A percentile compares a stretch with the other conserved stretches of the same genome.
phyloP scores from a whole-genome alignment of 371 early-diverging fungal species.

The Rhizomucor pusillus region DNA sequence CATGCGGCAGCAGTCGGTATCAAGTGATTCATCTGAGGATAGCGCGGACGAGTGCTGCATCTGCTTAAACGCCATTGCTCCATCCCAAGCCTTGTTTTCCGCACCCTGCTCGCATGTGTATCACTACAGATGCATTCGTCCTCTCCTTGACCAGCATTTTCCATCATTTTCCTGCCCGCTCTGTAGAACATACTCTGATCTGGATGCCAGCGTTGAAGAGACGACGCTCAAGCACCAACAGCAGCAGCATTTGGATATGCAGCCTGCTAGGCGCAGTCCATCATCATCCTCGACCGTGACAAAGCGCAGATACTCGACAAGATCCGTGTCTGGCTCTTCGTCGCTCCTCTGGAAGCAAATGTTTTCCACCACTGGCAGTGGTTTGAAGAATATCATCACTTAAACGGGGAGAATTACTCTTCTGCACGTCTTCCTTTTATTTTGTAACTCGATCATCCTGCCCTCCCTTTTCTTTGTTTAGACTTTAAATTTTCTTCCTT shows the following conservation, averaged over 20 bases:
- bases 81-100: constrained; percentile 91
- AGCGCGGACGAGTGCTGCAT: constrained; percentile 87
- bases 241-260: constrained; percentile 15
- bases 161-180: constrained; percentile 91
- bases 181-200: constrained; percentile 92
- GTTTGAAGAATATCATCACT: not conserved
- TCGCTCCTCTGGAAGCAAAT: no score
- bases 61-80: constrained; percentile 87
- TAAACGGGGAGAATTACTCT: no score
- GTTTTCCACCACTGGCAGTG: not conserved
- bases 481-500: no score
- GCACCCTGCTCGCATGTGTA: constrained; percentile 95
- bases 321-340: not conserved
- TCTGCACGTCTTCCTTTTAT: no score
- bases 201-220: constrained; percentile 66
- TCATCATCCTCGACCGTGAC: not conserved
- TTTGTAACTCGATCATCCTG: no score
- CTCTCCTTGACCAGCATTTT: constrained; percentile 52
- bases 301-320: not conserved
- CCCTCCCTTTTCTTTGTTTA: no score
- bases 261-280: not conserved
- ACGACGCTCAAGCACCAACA: no score
- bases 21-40: no score
- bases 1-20: no score
- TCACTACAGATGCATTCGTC: constrained; percentile 90